Base-by-base conservation (phyloP, 2,329 filamentous ascomycete genomes). In the Exophiala spinifera region DNA sequence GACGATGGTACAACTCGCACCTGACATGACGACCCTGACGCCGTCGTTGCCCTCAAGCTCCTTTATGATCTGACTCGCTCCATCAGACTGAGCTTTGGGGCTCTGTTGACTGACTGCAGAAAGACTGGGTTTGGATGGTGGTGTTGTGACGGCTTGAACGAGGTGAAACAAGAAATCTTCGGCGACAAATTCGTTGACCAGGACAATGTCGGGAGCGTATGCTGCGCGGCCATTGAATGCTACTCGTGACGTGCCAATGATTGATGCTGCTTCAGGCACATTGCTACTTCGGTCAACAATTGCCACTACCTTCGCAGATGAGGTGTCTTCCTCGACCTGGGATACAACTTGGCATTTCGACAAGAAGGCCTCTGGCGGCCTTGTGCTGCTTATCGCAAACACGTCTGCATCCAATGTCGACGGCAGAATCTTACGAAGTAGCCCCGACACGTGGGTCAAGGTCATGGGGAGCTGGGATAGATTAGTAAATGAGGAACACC, bases 181-280 rank as follows among this genome's bases (percentile, higher is more conserved):
- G 21, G 46, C 79, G 3, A 76, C 72, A 55, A 78, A 86, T 58
- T 86, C 83, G 56, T 86, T 84, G n/a, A 87, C 82, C 0, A 86
- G 67, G 0, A 86, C 78, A 0, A 85, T 25, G 61, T 86, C 83
- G 0, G 84, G 84, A 0, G 81, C 79, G 62, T 85, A 86, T 0
- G 81, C 75, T 1, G 82, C 85, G 1, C 67, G 72, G 2, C 82
- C 82, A 1, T 77, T 72, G 25, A 83, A 80, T 13, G 70, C 69
- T 61, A 85, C 80, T 1, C 81, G 73, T 1, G 83, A 80, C 0
- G 69, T 70, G 0, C 79, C 74, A 1, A 86, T 70, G 1, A 75
- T 72, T 51, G 74, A 69, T 1, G 83, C 83, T 0, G 84, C 82
- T 2, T 67, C 62, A 4, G 73, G 64, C 1, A 86, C 57, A 58